Percentiles rank a stretch among this genome's conserved stretches.
These are phyloP conservation scores for Trichoderma afroharzianum DNA, from an alignment of 2,329 filamentous ascomycete species.

Conservation along the genomic window DNA sequence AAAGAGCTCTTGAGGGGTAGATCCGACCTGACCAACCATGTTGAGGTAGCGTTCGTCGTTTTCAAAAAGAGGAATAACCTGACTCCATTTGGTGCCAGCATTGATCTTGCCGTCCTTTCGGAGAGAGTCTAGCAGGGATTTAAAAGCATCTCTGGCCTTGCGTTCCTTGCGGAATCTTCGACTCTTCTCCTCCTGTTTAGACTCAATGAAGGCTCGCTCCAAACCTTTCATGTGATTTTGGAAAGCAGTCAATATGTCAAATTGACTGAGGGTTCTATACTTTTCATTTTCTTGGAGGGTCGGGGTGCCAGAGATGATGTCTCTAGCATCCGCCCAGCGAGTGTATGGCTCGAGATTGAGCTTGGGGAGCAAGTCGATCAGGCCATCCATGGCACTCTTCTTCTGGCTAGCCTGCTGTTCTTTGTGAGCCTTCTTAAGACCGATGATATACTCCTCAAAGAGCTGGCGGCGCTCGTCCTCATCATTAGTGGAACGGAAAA, in stretches of 20 bases:
- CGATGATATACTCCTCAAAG: constrained; percentile 88
- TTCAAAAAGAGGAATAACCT: constrained; percentile 70
- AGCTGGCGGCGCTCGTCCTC: constrained; percentile 84
- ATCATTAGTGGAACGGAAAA: constrained; percentile 85
- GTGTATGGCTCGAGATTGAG: constrained; percentile 90
- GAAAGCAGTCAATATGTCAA: constrained; percentile 88
- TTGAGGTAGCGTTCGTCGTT: constrained; percentile 78
- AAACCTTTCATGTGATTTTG: constrained; percentile 92
- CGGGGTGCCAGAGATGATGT: constrained; percentile 71
- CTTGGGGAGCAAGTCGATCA: constrained; percentile 72
- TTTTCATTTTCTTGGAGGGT: constrained; percentile 78
- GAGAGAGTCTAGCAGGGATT: constrained; percentile 70
- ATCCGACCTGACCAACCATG: constrained; percentile 81
- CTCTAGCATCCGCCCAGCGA: constrained; percentile 87
- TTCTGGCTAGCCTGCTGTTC: constrained; percentile 70
- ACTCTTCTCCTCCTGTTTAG: constrained; percentile 81
- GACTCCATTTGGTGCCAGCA: constrained; percentile 85
- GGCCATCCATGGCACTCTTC: constrained; percentile 78
- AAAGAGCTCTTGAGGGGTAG: constrained; percentile 85
- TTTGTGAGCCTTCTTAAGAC: constrained; percentile 75
- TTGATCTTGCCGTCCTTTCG: constrained; percentile 76
- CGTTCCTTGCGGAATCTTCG: constrained; percentile 77
- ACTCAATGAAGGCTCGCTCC: constrained; percentile 87
- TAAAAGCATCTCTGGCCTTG: constrained; percentile 79
- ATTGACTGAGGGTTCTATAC: constrained; percentile 80